A percentile compares a stretch with the other conserved stretches of the same genome.
phyloP scores from a whole-genome alignment of 148 eudicot genomes.

The Nepenthes gracilis region DNA sequence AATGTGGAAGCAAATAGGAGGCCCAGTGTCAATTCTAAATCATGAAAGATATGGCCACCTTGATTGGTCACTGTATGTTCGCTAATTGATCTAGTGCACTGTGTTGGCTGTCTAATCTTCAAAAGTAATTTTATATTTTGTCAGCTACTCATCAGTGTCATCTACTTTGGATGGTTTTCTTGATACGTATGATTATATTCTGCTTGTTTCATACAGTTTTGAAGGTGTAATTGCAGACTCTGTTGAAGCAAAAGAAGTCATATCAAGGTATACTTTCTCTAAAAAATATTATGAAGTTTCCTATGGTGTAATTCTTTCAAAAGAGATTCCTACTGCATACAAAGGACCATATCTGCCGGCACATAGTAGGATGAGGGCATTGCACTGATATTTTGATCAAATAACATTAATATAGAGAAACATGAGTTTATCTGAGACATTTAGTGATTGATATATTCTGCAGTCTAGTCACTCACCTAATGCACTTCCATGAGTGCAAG shows the following conservation, averaged over 20 bases:
- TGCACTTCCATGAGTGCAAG: no score
- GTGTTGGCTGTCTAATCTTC: constrained; percentile 9
- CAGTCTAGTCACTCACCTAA: no score
- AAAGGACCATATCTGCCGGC: no score
- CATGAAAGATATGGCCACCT: constrained; percentile 50
- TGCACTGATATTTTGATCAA: no score
- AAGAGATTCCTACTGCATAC: not conserved
- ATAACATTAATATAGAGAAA: no score
- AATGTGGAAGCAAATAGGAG: constrained; percentile 69
- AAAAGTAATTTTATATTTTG: constrained; percentile 7
- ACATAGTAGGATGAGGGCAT: no score
- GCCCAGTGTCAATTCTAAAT: constrained; percentile 52
- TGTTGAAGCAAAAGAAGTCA: constrained; percentile 62
- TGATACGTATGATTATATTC: constrained; percentile 10
- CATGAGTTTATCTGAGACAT: no score
- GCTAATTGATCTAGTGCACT: constrained; percentile 24
- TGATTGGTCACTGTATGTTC: constrained; percentile 92
- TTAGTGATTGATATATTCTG: no score
- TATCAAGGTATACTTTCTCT: constrained; percentile 46
- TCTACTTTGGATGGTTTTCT: constrained; percentile 1
- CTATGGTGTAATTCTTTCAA: not conserved
- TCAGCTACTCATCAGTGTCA: constrained; percentile 4
- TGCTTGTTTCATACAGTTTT: constrained; percentile 42
- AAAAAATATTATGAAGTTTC: not conserved
- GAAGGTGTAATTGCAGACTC: constrained; percentile 85